A percentile compares a stretch with the other conserved stretches of the same genome.
Evolutionary conservation across 75 land plant genomes (phyloP).

Genomic region (Larix kaempferi): DNA sequence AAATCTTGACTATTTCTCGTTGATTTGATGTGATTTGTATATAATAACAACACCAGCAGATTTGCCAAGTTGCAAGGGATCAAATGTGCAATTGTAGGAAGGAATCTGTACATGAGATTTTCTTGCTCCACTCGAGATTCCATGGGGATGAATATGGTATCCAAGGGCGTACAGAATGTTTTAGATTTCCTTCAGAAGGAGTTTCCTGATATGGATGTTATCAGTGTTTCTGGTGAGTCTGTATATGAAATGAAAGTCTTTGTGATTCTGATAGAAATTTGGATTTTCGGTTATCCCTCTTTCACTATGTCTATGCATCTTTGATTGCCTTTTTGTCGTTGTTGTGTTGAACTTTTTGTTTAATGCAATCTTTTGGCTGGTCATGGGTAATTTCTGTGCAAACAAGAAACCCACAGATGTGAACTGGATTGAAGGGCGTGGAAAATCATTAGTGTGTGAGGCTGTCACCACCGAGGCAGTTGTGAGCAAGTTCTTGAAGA

Average conservation of each 20-base stretch:
- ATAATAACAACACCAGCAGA: conserved; percentile 66
- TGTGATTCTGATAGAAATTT: no score
- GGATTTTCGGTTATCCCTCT: background rate
- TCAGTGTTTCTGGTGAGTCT: conserved; percentile 71
- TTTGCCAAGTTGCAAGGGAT: conserved; percentile 74
- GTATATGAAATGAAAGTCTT: no score
- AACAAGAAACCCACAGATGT: conserved; percentile 61
- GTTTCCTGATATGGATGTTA: conserved; percentile 81
- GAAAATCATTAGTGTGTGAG: conserved; percentile 81
- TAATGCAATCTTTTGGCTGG: no score
- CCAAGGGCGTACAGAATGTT: conserved; percentile 87
- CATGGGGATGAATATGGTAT: conserved; percentile 97
- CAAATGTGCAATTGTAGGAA: conserved; percentile 70
- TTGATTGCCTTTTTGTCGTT: background rate
- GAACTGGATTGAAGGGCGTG: conserved; percentile 80
- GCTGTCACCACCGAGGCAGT: conserved; percentile 60
- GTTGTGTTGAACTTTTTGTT: background rate
- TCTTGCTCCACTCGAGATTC: conserved; percentile 85
- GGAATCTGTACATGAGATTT: conserved; percentile 78
- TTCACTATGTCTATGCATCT: background rate
- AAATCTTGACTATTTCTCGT: background rate
- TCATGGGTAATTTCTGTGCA: conserved; percentile 53
- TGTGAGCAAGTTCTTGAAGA: conserved; percentile 66
- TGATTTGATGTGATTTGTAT: background rate
- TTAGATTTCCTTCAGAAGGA: conserved; percentile 61